A percentile compares a stretch with the other conserved stretches of the same genome.
Evolutionary conservation across 2,329 filamentous ascomycete genomes (phyloP).

Genomic region (Botrytis fabae): DNA sequence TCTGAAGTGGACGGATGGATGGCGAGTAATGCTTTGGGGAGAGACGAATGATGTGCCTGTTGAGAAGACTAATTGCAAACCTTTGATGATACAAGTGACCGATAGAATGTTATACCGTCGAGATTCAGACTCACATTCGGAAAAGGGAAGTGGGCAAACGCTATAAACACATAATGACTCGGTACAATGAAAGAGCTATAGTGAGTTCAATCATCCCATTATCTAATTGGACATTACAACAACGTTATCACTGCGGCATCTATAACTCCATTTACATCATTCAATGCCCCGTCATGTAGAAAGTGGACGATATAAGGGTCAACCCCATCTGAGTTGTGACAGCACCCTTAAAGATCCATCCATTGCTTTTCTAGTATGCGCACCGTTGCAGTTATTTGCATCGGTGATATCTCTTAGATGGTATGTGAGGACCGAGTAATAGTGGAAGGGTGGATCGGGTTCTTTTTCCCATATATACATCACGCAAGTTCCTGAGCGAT

Average conservation of each 20-base stretch:
- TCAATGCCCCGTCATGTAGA: not conserved
- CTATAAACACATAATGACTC: not conserved
- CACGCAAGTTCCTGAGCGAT: not conserved
- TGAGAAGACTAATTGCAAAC: not conserved
- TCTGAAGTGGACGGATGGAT: not conserved
- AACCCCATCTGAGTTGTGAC: not conserved
- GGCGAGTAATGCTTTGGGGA: not conserved
- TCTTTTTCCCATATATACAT: slow-evolving; percentile 1
- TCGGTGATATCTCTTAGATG: not conserved
- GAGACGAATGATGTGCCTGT: not conserved
- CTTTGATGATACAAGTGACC: not conserved
- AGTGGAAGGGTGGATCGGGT: not conserved
- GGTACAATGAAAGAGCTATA: not conserved
- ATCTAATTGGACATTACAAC: not conserved
- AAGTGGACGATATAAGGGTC: slow-evolving; percentile 7
- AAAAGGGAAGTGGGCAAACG: not conserved
- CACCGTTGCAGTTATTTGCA: not conserved
- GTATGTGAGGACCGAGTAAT: not conserved
- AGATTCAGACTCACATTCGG: not conserved
- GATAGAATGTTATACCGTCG: not conserved
- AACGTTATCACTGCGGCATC: not conserved
- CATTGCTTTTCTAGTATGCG: slow-evolving; percentile 3
- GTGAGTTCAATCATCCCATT: not conserved
- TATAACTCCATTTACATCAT: not conserved
- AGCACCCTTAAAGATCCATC: not conserved